phyloP scores from a whole-genome alignment of 75 land plant species.

The Picea sitchensis region DNA sequence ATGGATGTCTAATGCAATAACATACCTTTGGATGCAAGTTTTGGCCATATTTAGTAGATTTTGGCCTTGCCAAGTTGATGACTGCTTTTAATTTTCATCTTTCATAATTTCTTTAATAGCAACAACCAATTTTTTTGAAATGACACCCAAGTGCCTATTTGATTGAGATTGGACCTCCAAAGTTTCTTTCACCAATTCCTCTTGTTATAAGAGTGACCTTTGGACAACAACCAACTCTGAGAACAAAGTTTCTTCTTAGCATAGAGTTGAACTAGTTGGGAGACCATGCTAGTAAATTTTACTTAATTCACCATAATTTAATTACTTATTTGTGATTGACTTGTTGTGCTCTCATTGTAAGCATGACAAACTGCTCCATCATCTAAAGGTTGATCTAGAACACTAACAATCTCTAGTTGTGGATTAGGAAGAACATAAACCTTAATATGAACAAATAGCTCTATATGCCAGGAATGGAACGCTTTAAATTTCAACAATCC shows the following conservation, averaged over 20 bases:
- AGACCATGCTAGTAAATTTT: too few relatives aligned
- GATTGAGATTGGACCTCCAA: constrained; percentile 18
- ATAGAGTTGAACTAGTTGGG: too few relatives aligned
- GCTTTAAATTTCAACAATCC: too few relatives aligned
- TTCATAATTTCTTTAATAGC: constrained; percentile 19
- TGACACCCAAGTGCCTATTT: constrained; percentile 19
- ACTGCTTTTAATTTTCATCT: constrained; percentile 50
- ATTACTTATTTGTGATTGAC: too few relatives aligned
- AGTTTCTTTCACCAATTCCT: constrained; percentile 1
- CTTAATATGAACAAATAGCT: too few relatives aligned
- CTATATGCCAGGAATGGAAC: too few relatives aligned
- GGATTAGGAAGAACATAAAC: too few relatives aligned
- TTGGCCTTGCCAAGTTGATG: constrained; percentile 89
- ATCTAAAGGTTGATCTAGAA: too few relatives aligned
- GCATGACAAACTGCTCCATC: too few relatives aligned
- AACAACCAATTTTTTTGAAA: constrained; percentile 21
- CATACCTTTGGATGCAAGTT: constrained; percentile 69
- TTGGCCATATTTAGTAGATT: constrained; percentile 78
- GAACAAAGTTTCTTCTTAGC: constrained; percentile 14
- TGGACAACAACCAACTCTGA: constrained; percentile 26
- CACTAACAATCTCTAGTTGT: too few relatives aligned
- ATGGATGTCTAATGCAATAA: constrained; percentile 84
- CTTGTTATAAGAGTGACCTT: not conserved
- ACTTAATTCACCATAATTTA: too few relatives aligned
- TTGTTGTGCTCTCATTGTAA: too few relatives aligned